Base-by-base conservation (phyloP, 257 asterid genomes). In the Solanum pimpinellifolium region DNA sequence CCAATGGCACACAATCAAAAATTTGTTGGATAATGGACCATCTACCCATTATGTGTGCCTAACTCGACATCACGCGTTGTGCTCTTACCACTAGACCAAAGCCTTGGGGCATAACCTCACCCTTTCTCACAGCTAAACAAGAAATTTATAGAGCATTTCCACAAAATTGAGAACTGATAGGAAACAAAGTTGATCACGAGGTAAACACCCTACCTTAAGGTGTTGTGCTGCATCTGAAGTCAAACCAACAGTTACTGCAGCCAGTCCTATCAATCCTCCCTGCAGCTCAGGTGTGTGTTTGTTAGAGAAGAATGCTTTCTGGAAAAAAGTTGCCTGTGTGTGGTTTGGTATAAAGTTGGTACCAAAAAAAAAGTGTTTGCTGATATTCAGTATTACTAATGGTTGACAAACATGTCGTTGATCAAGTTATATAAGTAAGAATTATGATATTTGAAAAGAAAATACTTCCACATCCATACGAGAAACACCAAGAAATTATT, bases 241-340 rank as follows among this genome's bases (percentile, higher is more conserved):
- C 98, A 96, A 93, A 72, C 97, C 98, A 70, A 96, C 98, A 41
- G 99, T 96, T 21, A 95, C 99, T 29, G 99, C 99, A 7, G 99
- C 99, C 94, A 96, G 90, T 83, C 99, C 99, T 90, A 96, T 96
- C 93, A 96, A 90, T 74, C 99, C 99, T 87, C 99, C 99, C 99
- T 96, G 90, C 85, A 18, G 83, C 65, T 21, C 65, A 69, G 33
- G 59, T 47, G 59, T 41, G 35, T 76, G 35, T n/a, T 42, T 41
- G 49, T 39, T 76, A 41, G 33, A 76, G 83, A 29, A 27, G 21
- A 76, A 76, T 23, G 83, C 2, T 76, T 70, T 35, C 81, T 37
- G 47, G 56, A 42, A 39, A 74, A 74, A 11, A 35, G n/a, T 16
- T 70, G 16, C 59, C 35, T 14, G 59, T n/a, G 60, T 42, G 47